Evolutionary conservation across 2,329 filamentous ascomycete genomes (phyloP).

Genomic region (Exophiala aquamarina): DNA sequence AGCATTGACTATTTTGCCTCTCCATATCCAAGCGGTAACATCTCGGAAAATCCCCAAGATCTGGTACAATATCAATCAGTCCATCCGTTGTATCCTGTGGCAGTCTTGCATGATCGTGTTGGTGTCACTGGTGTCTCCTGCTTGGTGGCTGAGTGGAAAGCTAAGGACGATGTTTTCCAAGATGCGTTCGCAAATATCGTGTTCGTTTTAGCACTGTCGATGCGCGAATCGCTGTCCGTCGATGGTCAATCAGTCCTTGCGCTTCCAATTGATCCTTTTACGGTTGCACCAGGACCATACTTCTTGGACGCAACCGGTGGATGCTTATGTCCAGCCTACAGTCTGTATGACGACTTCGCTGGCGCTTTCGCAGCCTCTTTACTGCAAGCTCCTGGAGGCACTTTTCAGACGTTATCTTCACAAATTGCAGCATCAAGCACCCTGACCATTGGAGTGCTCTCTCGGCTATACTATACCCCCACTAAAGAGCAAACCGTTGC

Average conservation of each 20-base stretch:
- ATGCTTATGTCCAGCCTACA: constrained; percentile 8
- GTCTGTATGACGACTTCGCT: constrained; percentile 13
- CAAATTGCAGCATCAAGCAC: no score
- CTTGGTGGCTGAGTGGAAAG: neutral
- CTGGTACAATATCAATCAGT: neutral
- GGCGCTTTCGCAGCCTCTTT: constrained; percentile 10
- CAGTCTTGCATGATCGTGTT: neutral
- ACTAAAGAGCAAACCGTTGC: constrained; percentile 57
- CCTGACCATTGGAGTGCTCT: constrained; percentile 56
- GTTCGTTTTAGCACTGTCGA: neutral
- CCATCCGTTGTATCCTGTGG: constrained; percentile 8
- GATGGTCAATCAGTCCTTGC: neutral
- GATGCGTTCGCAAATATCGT: constrained; percentile 4
- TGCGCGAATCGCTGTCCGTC: neutral
- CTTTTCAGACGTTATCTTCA: constrained; percentile 46
- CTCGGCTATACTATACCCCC: constrained; percentile 58
- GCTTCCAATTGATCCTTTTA: neutral
- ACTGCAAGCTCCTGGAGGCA: constrained; percentile 32
- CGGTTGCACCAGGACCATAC: constrained; percentile 12
- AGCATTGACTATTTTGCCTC: no score
- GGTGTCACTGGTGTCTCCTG: neutral
- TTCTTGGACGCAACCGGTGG: constrained; percentile 8
- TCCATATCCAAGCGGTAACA: constrained; percentile 1
- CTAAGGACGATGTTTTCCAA: constrained; percentile 12
- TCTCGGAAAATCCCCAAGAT: neutral